Conservation (phyloP, 176 grass and related monocot species). For the Cymbopogon citratus region DNA sequence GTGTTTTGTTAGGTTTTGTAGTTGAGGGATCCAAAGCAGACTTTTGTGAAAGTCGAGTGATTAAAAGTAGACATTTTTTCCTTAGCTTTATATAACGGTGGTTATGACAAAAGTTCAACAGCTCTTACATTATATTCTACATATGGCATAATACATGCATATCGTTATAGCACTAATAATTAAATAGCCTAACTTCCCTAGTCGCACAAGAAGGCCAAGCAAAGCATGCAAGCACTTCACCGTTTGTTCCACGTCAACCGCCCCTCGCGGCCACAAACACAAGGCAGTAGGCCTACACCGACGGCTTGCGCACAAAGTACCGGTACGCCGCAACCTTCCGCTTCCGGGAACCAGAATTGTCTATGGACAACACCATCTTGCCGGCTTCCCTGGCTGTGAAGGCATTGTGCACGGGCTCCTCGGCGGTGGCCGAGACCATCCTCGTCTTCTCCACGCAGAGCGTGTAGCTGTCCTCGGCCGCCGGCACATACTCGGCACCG, state of each 20-base stretch:
- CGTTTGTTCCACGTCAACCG: background rate
- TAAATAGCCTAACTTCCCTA: conserved; percentile 15
- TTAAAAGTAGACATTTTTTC: no score
- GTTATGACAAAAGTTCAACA: conserved; percentile 28
- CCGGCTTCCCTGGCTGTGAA: conserved; percentile 81
- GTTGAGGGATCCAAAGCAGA: no score
- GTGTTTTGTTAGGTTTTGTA: no score
- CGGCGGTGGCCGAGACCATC: conserved; percentile 43
- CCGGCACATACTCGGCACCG: conserved; percentile 84
- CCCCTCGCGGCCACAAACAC: background rate
- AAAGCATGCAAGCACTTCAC: background rate
- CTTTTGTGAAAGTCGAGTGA: no score
- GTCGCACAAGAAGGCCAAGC: background rate
- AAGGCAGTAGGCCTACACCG: conserved; percentile 8
- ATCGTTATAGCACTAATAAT: conserved; percentile 35
- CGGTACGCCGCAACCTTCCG: conserved; percentile 89
- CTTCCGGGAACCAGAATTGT: conserved; percentile 79
- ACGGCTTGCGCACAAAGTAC: conserved; percentile 83
- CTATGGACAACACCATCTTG: conserved; percentile 90
- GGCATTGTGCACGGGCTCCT: conserved; percentile 68
- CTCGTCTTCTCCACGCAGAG: conserved; percentile 71
- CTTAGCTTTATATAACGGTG: conserved; percentile 51
- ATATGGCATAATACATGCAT: conserved; percentile 45
- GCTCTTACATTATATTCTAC: conserved; percentile 55
- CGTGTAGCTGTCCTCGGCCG: conserved; percentile 67